phyloP scores from a whole-genome alignment of 345 rosid genomes.

The Mercurialis annua region DNA sequence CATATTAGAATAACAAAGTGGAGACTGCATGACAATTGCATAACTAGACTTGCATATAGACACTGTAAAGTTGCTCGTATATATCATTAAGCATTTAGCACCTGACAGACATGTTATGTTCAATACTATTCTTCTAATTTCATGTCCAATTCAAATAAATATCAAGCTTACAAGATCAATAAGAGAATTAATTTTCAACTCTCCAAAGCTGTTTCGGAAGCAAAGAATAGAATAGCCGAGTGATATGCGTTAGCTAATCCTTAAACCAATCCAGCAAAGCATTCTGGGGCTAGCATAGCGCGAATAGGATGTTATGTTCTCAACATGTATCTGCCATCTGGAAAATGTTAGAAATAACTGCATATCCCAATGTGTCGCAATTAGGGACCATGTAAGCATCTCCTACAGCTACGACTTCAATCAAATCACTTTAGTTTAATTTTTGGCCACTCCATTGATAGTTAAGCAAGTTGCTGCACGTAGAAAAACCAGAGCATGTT shows the following conservation, averaged over 20 bases:
- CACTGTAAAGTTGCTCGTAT: neutral
- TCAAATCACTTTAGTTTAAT: conserved; percentile 6
- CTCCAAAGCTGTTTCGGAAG: neutral
- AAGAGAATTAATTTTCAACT: neutral
- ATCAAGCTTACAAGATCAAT: neutral
- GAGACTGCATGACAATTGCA: too few relatives aligned
- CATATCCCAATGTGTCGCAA: conserved; percentile 7
- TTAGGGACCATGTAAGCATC: conserved; percentile 7
- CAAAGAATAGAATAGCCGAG: neutral
- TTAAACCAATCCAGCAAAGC: neutral
- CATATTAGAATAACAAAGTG: neutral
- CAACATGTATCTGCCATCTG: neutral
- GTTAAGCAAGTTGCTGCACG: conserved; percentile 16
- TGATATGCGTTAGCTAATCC: neutral
- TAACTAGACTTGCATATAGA: neutral
- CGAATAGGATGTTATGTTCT: neutral
- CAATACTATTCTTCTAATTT: too few relatives aligned
- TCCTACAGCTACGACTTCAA: neutral
- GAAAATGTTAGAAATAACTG: conserved; percentile 1
- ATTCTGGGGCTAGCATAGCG: neutral
- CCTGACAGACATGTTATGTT: neutral
- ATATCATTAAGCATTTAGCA: neutral
- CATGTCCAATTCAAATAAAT: neutral
- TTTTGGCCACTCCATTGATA: conserved; percentile 17
- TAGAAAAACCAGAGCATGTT: conserved; percentile 2